Percentiles rank a stretch among this genome's conserved stretches.
These are phyloP conservation scores for Lepidium africanum DNA, from an alignment of 345 rosid species.

Conservation along the genomic window DNA sequence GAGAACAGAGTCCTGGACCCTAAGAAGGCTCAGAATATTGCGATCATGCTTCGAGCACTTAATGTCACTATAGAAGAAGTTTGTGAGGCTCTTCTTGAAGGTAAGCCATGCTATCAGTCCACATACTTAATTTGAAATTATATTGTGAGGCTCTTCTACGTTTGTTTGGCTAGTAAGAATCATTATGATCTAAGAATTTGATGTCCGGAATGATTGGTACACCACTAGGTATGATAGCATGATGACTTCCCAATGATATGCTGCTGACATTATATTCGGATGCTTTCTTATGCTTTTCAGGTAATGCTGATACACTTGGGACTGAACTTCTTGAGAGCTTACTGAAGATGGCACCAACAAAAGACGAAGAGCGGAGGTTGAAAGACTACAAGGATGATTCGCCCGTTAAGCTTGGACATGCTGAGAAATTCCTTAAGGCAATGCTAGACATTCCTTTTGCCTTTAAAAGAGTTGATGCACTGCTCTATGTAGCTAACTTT, in stretches of 20 bases:
- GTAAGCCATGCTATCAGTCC: slow-evolving; percentile 32
- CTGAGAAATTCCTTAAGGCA: slow-evolving; percentile 85
- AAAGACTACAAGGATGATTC: slow-evolving; percentile 73
- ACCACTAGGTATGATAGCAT: not conserved
- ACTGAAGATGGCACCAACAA: slow-evolving; percentile 85
- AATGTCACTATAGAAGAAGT: slow-evolving; percentile 96
- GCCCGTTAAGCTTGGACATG: slow-evolving; percentile 74
- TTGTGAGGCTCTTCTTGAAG: slow-evolving; percentile 94
- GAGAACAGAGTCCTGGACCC: slow-evolving; percentile 92
- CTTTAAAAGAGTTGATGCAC: slow-evolving; percentile 69
- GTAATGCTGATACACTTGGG: slow-evolving; percentile 84
- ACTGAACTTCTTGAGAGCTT: slow-evolving; percentile 94
- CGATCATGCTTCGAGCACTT: slow-evolving; percentile 78
- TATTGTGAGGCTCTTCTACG: not conserved
- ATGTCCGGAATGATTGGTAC: not conserved
- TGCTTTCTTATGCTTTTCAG: slow-evolving; percentile 33
- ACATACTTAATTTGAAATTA: not conserved
- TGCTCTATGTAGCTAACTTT: slow-evolving; percentile 88
- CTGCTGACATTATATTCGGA: not conserved
- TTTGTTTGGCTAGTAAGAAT: not conserved
- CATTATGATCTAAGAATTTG: not conserved
- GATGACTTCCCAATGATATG: not conserved
- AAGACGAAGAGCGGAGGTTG: slow-evolving; percentile 88
- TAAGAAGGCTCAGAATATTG: slow-evolving; percentile 93
- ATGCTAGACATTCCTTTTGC: slow-evolving; percentile 94